These are phyloP conservation scores for Canariomyces notabilis DNA, from an alignment of 2,329 filamentous ascomycete genomes.

Conservation along the genomic window DNA sequence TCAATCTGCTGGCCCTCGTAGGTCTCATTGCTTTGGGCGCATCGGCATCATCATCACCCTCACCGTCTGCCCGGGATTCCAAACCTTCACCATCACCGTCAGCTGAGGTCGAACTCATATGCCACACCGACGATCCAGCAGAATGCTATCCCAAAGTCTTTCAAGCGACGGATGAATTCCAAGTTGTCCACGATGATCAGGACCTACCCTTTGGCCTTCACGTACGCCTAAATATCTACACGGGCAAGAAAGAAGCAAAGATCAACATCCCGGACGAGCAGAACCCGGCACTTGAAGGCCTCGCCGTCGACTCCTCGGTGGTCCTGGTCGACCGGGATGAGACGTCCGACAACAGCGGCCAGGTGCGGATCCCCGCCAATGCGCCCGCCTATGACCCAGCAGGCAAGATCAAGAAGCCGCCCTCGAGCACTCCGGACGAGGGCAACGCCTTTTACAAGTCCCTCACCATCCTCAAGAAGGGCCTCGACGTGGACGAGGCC, in stretches of 20 bases:
- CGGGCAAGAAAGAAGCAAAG: conserved; percentile 61
- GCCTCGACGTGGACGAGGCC: conserved; percentile 42
- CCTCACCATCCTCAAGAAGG: conserved; percentile 45
- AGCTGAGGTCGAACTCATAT: conserved; percentile 54
- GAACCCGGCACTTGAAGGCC: conserved; percentile 42
- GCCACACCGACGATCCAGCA: conserved; percentile 52
- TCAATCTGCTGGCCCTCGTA: conserved; percentile 21
- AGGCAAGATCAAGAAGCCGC: conserved; percentile 52
- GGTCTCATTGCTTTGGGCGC: conserved; percentile 18
- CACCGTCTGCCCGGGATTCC: conserved; percentile 15
- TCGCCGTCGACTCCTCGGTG: conserved; percentile 48
- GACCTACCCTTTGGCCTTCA: conserved; percentile 61
- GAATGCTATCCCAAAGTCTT: conserved; percentile 65
- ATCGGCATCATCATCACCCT: conserved; percentile 27
- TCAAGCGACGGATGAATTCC: conserved; percentile 59
- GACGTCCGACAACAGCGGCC: conserved; percentile 17
- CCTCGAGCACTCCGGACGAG: conserved; percentile 31
- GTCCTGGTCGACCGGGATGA: conserved; percentile 50
- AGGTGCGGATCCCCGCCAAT: conserved; percentile 38
- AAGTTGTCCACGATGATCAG: conserved; percentile 58
- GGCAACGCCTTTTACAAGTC: conserved; percentile 39
- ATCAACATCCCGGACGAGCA: conserved; percentile 55
- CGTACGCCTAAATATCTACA: conserved; percentile 59
- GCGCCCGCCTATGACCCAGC: conserved; percentile 54
- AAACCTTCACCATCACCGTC: conserved; percentile 33